These are phyloP conservation scores for Cutaneotrichosporon sp. DNA, from an alignment of 1,284 basidiomycete genomes.

Conservation along the genomic window DNA sequence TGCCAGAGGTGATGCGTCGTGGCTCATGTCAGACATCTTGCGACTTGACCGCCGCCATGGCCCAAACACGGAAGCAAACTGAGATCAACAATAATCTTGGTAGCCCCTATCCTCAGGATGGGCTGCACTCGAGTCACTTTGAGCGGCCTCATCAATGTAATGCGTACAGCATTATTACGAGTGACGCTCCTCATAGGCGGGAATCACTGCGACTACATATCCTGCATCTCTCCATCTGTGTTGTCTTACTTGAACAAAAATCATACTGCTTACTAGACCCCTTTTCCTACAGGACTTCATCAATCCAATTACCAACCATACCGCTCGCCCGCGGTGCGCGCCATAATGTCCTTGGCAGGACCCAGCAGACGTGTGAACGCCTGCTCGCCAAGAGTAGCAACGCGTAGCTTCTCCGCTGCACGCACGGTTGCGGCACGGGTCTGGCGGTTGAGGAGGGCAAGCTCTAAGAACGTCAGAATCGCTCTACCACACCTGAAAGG, in stretches of 20 bases:
- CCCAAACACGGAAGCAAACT: conserved; percentile 9
- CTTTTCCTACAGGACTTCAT: not conserved
- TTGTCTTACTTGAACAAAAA: not conserved
- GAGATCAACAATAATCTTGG: no score
- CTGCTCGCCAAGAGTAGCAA: conserved; percentile 86
- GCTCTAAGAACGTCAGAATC: conserved; percentile 56
- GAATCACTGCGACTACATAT: no score
- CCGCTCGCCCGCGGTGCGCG: conserved; percentile 45
- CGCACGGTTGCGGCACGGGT: conserved; percentile 92
- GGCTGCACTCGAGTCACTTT: no score
- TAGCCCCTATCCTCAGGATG: no score
- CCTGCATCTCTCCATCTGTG: not conserved
- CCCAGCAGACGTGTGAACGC: conserved; percentile 93
- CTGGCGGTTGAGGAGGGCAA: conserved; percentile 74
- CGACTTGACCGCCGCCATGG: no score
- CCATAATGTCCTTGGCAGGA: conserved; percentile 56
- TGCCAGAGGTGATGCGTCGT: not conserved
- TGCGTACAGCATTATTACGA: no score
- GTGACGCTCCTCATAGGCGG: no score
- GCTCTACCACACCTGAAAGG: no score
- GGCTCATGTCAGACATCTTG: no score
- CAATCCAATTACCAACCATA: conserved; percentile 33
- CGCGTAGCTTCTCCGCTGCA: conserved; percentile 72
- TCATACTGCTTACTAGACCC: not conserved
- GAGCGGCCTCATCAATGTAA: no score